A percentile compares a stretch with the other conserved stretches of the same genome.
Conservation (phyloP, 371 early-diverging fungal genomes). For the Rhizopus stolonifer region DNA sequence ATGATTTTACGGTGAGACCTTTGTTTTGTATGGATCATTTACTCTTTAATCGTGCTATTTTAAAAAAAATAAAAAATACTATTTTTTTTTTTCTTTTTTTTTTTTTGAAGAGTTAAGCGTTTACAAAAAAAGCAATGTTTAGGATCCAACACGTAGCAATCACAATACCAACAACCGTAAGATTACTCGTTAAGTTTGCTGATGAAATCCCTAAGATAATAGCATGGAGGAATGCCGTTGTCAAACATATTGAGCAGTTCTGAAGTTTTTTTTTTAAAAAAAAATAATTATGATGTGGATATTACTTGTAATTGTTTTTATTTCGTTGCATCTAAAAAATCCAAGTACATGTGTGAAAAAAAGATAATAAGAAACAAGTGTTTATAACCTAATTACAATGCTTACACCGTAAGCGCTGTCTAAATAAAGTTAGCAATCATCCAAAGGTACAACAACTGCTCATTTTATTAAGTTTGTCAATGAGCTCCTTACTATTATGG, state of each 20-base stretch:
- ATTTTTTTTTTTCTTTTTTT: no score
- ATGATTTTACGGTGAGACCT: conserved; percentile 12
- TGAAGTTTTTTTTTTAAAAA: conserved; percentile 3
- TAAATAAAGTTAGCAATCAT: conserved; percentile 5
- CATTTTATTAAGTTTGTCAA: no score
- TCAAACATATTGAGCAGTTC: conserved; percentile 7
- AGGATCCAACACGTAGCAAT: conserved; percentile 5
- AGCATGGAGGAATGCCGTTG: conserved; percentile 7
- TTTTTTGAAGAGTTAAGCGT: conserved; percentile 6
- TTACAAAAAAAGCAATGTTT: conserved; percentile 6
- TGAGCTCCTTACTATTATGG: no score
- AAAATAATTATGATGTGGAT: conserved; percentile 5
- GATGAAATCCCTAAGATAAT: conserved; percentile 1
- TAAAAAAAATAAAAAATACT: conserved; percentile 4
- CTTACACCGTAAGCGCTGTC: neutral
- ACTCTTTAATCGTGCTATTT: conserved; percentile 5
- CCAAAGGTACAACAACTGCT: no score
- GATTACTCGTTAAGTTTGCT: conserved; percentile 5
- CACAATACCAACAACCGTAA: conserved; percentile 3
- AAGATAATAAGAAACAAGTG: conserved; percentile 4
- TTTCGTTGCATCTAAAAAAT: conserved; percentile 4
- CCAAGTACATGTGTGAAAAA: neutral
- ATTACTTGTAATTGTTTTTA: conserved; percentile 5
- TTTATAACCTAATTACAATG: no score
- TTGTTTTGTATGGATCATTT: conserved; percentile 1